Conservation (phyloP, 257 asterid genomes). For the Nicotiana obtusifolia region DNA sequence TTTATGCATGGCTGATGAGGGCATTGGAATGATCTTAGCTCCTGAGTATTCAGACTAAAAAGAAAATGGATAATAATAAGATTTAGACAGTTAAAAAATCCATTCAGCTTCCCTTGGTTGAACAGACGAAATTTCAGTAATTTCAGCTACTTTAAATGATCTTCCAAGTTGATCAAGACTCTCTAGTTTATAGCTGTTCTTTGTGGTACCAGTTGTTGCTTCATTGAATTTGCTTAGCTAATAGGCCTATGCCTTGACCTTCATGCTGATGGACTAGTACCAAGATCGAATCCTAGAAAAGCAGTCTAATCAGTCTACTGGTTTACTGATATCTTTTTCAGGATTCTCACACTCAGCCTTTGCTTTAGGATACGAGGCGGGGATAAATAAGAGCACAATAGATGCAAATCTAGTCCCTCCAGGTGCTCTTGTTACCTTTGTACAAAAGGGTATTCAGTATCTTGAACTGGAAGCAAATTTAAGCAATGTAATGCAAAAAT, state of each 20-base stretch:
- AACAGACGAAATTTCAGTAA: background rate
- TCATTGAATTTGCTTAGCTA: background rate
- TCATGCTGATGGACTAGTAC: background rate
- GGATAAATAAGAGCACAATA: constrained; percentile 56
- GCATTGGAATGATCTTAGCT: background rate
- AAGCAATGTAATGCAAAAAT: constrained; percentile 42
- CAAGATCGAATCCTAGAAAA: background rate
- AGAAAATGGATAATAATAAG: background rate
- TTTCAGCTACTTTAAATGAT: constrained; percentile 4
- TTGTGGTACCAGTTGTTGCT: background rate
- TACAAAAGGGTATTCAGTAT: constrained; percentile 87
- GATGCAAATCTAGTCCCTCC: constrained; percentile 85
- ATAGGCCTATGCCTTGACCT: background rate
- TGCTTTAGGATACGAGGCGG: constrained; percentile 81
- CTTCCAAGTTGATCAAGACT: background rate
- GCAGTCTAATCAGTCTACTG: background rate
- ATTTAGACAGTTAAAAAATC: background rate
- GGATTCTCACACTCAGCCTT: constrained; percentile 85
- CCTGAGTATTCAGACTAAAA: background rate
- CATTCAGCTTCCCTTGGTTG: constrained; percentile 1
- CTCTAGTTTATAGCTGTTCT: background rate
- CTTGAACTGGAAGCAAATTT: constrained; percentile 83
- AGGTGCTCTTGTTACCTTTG: constrained; percentile 71
- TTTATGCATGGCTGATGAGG: background rate
- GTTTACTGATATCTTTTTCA: constrained; percentile 26